phyloP scores from a whole-genome alignment of 2,329 filamentous ascomycete species.

The Fusarium sp. region DNA sequence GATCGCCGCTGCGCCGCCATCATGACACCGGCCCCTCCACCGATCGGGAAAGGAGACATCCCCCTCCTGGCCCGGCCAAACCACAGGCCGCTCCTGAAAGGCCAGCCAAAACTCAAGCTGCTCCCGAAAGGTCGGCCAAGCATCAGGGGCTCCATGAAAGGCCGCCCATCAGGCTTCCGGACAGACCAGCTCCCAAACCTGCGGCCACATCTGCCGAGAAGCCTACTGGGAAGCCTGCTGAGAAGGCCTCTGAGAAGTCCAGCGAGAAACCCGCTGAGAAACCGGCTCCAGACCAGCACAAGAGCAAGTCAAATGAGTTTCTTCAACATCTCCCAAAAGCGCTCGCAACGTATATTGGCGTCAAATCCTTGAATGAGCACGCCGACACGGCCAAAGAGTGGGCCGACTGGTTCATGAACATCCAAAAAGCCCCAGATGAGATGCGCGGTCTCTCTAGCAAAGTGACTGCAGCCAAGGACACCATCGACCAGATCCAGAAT shows the following conservation, averaged over 20 bases:
- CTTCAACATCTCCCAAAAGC: conserved; percentile 41
- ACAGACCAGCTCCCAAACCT: background rate
- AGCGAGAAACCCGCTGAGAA: conserved; percentile 1
- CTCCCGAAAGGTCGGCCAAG: background rate
- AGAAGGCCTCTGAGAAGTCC: conserved; percentile 7
- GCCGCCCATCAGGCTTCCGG: background rate
- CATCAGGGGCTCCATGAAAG: background rate
- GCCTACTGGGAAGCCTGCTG: background rate
- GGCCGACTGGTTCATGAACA: conserved; percentile 49
- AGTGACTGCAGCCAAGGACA: conserved; percentile 46
- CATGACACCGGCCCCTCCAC: background rate
- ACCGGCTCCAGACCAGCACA: background rate
- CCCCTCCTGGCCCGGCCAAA: background rate
- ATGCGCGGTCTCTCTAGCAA: conserved; percentile 44
- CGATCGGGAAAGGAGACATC: background rate
- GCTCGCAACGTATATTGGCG: conserved; percentile 43
- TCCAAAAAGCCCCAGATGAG: conserved; percentile 48
- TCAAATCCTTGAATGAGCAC: conserved; percentile 43
- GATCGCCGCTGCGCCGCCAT: background rate
- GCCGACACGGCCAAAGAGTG: conserved; percentile 50
- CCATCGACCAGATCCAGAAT: conserved; percentile 48
- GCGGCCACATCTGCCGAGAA: background rate
- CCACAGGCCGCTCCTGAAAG: background rate
- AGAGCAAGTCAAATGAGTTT: conserved; percentile 24
- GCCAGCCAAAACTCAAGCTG: background rate